Percentiles rank a stretch among this genome's conserved stretches.
Conservation (phyloP, 106 monocot species). For the Platanthera guangdongensis region DNA sequence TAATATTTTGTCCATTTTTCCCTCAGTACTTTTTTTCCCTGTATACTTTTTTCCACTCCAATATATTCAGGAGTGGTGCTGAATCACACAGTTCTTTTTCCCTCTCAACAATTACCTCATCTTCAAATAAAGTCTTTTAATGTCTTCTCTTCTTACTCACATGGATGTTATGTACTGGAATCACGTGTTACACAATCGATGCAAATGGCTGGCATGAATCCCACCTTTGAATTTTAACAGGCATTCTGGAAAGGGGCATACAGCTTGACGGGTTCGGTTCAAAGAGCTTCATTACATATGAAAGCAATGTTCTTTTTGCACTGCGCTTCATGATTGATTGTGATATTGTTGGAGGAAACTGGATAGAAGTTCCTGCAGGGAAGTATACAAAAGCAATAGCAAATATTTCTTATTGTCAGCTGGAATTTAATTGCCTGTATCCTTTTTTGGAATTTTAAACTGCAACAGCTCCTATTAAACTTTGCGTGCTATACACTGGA, state of each 20-base stretch:
- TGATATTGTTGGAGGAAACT: constrained; percentile 92
- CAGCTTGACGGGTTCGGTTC: constrained; percentile 84
- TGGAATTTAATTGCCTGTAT: constrained; percentile 93
- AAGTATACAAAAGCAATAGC: constrained; percentile 56
- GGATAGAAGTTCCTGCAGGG: constrained; percentile 87
- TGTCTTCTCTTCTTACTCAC: neutral
- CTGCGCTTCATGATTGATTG: constrained; percentile 99
- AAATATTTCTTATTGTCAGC: constrained; percentile 75
- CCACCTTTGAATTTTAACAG: constrained; percentile 20
- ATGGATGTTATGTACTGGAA: neutral
- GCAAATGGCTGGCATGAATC: neutral
- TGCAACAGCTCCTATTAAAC: neutral
- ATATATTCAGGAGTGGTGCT: too few relatives aligned
- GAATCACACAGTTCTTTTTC: too few relatives aligned
- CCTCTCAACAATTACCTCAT: neutral
- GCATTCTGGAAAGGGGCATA: constrained; percentile 90
- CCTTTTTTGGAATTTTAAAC: constrained; percentile 27
- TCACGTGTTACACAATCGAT: neutral
- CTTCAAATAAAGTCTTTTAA: neutral
- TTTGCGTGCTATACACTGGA: neutral
- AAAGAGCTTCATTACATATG: constrained; percentile 88
- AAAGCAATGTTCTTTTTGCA: constrained; percentile 97
- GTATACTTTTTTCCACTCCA: too few relatives aligned
- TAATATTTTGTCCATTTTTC: too few relatives aligned
- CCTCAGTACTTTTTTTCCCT: too few relatives aligned